These are phyloP conservation scores for Brachypodium distachyon DNA, from an alignment of 202 grass and related monocot genomes.

Conservation along the genomic window DNA sequence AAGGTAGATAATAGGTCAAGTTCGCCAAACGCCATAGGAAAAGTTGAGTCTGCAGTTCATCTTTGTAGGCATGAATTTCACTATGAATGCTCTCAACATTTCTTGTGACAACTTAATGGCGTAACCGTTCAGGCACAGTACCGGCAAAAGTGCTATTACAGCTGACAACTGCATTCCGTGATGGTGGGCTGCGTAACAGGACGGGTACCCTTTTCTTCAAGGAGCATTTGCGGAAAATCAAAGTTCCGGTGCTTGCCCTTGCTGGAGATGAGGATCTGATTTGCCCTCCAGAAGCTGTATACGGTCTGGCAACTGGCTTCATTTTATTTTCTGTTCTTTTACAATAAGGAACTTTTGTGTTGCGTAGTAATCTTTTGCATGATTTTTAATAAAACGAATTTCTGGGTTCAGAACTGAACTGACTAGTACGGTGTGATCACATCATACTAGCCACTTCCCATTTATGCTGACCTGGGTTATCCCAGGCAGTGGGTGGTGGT, in stretches of 20 bases:
- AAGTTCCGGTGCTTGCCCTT: conserved; percentile 72
- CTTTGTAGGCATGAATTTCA: conserved; percentile 1
- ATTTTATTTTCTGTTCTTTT: background rate
- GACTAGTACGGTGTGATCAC: background rate
- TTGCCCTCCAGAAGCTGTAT: conserved; percentile 87
- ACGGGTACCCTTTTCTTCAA: conserved; percentile 63
- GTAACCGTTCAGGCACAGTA: conserved; percentile 63
- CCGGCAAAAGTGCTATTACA: conserved; percentile 90
- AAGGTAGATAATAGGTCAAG: background rate
- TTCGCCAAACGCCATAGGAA: background rate
- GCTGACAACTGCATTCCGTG: conserved; percentile 72
- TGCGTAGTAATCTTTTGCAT: background rate
- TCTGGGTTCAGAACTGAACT: background rate
- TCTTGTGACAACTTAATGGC: background rate
- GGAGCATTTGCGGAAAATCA: conserved; percentile 62
- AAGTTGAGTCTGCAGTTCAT: background rate
- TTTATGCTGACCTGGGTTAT: background rate
- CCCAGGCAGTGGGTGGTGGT: background rate
- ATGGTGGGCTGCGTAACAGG: conserved; percentile 68
- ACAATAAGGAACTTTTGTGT: background rate
- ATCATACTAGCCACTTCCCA: background rate
- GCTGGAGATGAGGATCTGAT: conserved; percentile 89
- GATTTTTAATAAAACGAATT: background rate
- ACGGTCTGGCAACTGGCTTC: conserved; percentile 35
- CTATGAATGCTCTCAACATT: conserved; percentile 1